These are phyloP conservation scores for Haplosporangium sp. DNA, from an alignment of 371 early-diverging fungal genomes.

Conservation along the genomic window DNA sequence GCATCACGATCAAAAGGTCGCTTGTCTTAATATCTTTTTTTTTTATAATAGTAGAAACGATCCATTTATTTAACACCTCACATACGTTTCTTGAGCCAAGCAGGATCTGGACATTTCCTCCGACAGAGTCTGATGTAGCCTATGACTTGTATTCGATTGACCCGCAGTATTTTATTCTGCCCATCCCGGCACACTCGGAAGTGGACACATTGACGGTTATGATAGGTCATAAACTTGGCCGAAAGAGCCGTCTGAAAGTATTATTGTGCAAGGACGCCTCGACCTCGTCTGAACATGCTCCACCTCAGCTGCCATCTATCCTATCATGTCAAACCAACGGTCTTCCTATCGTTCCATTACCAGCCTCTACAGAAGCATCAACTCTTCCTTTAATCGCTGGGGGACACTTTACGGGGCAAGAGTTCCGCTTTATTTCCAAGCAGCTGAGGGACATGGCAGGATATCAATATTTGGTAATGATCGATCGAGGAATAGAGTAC, in stretches of 20 bases:
- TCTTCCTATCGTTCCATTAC: slow-evolving; percentile 31
- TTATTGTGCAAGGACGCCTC: slow-evolving; percentile 55
- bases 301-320: slow-evolving; percentile 1
- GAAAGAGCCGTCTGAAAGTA: slow-evolving; percentile 50
- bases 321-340: slow-evolving; percentile 27
- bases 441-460: not conserved
- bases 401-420: slow-evolving; percentile 28
- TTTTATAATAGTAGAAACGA: slow-evolving; percentile 3
- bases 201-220: slow-evolving; percentile 59
- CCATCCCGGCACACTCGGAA: slow-evolving; percentile 45
- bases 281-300: not conserved
- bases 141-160: slow-evolving; percentile 18
- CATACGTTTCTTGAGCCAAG: slow-evolving; percentile 21
- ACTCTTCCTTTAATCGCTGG: slow-evolving; percentile 27
- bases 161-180: slow-evolving; percentile 14
- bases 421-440: slow-evolving; percentile 19
- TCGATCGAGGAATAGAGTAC: slow-evolving; percentile 46
- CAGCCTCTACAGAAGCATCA: slow-evolving; percentile 58
- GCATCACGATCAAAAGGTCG: not conserved
- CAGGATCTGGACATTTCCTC: slow-evolving; percentile 23
- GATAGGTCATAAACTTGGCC: slow-evolving; percentile 53
- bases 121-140: not conserved
- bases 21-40: not conserved
- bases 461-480: slow-evolving; percentile 58
- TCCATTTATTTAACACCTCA: slow-evolving; percentile 3